A percentile compares a stretch with the other conserved stretches of the same genome.
These are phyloP conservation scores for Argentina anserina DNA, from an alignment of 306 rosid species.

Conservation along the genomic window DNA sequence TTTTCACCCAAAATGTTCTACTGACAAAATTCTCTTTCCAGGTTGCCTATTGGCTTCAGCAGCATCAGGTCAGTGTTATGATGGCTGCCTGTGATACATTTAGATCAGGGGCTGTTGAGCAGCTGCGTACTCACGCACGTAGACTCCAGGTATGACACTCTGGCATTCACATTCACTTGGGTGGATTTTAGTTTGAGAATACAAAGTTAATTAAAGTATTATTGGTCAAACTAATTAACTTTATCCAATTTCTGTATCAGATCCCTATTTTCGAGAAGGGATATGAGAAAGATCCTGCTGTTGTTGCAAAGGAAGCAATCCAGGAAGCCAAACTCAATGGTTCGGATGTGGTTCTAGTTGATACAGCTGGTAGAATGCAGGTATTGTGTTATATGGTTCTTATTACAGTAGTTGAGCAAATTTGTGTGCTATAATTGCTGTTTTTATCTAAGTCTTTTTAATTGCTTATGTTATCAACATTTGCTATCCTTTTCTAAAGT, in stretches of 20 bases:
- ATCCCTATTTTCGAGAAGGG: slow-evolving; percentile 98
- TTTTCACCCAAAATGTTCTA: slow-evolving; percentile 21
- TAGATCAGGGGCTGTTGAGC: slow-evolving; percentile 99
- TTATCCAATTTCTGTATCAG: slow-evolving; percentile 35
- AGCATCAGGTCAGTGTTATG: slow-evolving; percentile 81
- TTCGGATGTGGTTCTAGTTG: slow-evolving; percentile 96
- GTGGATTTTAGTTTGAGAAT: background rate
- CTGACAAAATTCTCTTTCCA: slow-evolving; percentile 25
- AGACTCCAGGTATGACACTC: slow-evolving; percentile 73
- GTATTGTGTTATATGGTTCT: slow-evolving; percentile 31
- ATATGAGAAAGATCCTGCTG: slow-evolving; percentile 96
- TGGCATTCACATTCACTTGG: background rate
- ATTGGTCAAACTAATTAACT: background rate
- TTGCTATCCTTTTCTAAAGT: background rate
- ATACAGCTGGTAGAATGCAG: slow-evolving; percentile 99
- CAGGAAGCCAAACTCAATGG: slow-evolving; percentile 90
- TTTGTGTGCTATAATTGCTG: slow-evolving; percentile 5
- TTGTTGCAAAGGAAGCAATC: slow-evolving; percentile 98
- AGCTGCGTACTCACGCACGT: slow-evolving; percentile 98
- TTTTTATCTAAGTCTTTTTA: background rate
- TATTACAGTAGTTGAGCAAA: background rate
- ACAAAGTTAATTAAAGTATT: background rate
- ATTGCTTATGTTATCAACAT: background rate
- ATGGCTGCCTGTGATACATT: slow-evolving; percentile 99
- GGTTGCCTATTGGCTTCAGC: slow-evolving; percentile 99